phyloP scores from a whole-genome alignment of 495 filamentous ascomycete species.

The Sabuloglossum arenarium region DNA sequence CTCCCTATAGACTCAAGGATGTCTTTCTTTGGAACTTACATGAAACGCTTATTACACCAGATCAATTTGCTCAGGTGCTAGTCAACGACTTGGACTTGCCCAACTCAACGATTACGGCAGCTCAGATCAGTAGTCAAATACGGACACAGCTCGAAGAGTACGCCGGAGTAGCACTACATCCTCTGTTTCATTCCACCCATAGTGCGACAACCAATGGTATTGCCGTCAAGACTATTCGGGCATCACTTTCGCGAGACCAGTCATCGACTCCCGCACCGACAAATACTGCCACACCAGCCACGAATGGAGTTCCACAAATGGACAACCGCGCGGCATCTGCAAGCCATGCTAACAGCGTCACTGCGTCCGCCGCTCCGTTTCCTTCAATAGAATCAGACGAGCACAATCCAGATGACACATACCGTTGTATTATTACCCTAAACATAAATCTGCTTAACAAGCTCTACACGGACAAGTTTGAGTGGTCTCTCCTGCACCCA shows the following conservation, averaged over 20 bases:
- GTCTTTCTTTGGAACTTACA: constrained; percentile 95
- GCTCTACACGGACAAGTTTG: constrained; percentile 92
- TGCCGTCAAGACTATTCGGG: constrained; percentile 20
- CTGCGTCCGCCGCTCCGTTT: constrained; percentile 29
- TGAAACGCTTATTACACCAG: constrained; percentile 81
- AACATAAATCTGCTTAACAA: constrained; percentile 85
- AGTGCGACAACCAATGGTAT: constrained; percentile 24
- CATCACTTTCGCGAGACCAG: constrained; percentile 18
- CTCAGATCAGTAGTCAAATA: constrained; percentile 80
- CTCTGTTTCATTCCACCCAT: constrained; percentile 53
- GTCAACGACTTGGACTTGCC: constrained; percentile 92
- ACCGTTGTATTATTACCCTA: constrained; percentile 73
- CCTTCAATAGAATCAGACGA: constrained; percentile 29
- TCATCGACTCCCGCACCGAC: constrained; percentile 26
- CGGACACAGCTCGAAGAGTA: constrained; percentile 91
- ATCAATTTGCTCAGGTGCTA: constrained; percentile 78
- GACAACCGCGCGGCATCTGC: not conserved
- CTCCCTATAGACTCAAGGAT: constrained; percentile 74
- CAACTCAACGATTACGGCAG: constrained; percentile 37
- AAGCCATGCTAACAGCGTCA: constrained; percentile 18
- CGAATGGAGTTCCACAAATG: not conserved
- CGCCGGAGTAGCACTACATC: constrained; percentile 81
- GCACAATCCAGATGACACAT: constrained; percentile 71
- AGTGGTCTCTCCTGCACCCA: constrained; percentile 91
- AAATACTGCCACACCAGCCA: constrained; percentile 25